These are phyloP conservation scores for Zygotorulaspora sp. DNA, from an alignment of 805 yeast genomes.

Conservation along the genomic window DNA sequence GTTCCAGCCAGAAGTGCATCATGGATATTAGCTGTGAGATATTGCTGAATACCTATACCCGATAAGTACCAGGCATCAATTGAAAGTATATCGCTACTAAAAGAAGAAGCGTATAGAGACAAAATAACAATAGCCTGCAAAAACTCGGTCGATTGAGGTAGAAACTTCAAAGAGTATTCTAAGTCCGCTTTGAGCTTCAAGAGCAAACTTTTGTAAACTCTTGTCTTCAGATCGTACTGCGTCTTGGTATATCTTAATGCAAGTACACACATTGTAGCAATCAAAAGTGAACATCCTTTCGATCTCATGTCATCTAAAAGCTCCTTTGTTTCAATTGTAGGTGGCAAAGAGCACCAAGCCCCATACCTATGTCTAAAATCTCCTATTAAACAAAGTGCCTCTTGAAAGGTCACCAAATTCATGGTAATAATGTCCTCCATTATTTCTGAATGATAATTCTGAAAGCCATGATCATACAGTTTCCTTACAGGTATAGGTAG, in stretches of 20 bases:
- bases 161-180: slow-evolving; percentile 39
- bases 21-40: slow-evolving; percentile 47
- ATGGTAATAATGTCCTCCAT: slow-evolving; percentile 47
- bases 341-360: slow-evolving; percentile 73
- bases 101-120: slow-evolving; percentile 58
- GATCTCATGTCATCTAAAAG: slow-evolving; percentile 46
- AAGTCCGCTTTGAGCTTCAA: slow-evolving; percentile 48
- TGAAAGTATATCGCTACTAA: slow-evolving; percentile 48
- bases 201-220: slow-evolving; percentile 43
- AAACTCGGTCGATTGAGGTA: slow-evolving; percentile 52
- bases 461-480: slow-evolving; percentile 13
- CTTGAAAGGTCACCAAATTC: slow-evolving; percentile 45
- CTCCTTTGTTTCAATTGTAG: slow-evolving; percentile 42
- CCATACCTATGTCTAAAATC: slow-evolving; percentile 66
- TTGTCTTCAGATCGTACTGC: slow-evolving; percentile 34
- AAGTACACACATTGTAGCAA: slow-evolving; percentile 62
- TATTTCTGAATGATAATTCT: slow-evolving; percentile 5
- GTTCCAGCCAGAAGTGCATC: slow-evolving; percentile 10
- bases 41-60: slow-evolving; percentile 60
- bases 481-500: slow-evolving; percentile 17
- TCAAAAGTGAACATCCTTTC: slow-evolving; percentile 52
- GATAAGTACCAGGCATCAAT: slow-evolving; percentile 71
- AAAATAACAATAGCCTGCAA: slow-evolving; percentile 64
- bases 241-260: slow-evolving; percentile 46
- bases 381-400: slow-evolving; percentile 48